A percentile compares a stretch with the other conserved stretches of the same genome.
Conservation (phyloP, 1,284 basidiomycete genomes). For the Puccinia sorghi region DNA sequence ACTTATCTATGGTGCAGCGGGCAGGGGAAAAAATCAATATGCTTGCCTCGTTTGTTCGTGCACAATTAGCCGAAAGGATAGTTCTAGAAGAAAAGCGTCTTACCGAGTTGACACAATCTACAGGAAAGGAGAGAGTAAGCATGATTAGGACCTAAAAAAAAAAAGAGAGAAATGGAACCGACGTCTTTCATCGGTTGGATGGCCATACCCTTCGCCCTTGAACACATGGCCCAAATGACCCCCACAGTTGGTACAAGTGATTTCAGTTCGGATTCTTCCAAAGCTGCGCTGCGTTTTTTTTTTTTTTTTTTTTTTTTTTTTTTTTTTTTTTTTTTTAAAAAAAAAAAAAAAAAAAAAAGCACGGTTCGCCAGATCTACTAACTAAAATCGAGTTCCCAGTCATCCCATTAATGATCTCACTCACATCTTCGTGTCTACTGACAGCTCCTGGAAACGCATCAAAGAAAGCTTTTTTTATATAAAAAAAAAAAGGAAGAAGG, state of each 20-base stretch:
- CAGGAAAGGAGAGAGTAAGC: too few relatives aligned
- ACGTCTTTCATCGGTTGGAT: conserved; percentile 46
- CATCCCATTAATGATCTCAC: neutral
- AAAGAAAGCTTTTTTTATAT: conserved; percentile 57
- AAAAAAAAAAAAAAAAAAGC: conserved; percentile 49
- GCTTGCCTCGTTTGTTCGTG: neutral
- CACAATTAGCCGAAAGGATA: neutral
- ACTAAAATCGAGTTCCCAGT: neutral
- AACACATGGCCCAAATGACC: conserved; percentile 61
- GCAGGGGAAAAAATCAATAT: neutral
- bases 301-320: neutral
- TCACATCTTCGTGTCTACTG: conserved; percentile 15
- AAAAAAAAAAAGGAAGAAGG: conserved; percentile 1
- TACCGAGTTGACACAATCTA: conserved; percentile 24
- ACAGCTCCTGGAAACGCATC: conserved; percentile 56
- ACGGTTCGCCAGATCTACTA: conserved; percentile 54
- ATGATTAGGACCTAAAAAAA: neutral
- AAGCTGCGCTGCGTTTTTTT: conserved; percentile 57
- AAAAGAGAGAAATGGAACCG: neutral
- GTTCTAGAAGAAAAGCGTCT: neutral
- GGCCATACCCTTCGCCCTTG: conserved; percentile 53
- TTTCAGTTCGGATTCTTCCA: conserved; percentile 60
- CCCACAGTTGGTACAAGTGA: conserved; percentile 60
- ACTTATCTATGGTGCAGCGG: conserved; percentile 1
- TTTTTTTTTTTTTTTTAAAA: neutral